A percentile compares a stretch with the other conserved stretches of the same genome.
Conservation (phyloP, 2,329 filamentous ascomycete species). For the Endocalyx cinctus region DNA sequence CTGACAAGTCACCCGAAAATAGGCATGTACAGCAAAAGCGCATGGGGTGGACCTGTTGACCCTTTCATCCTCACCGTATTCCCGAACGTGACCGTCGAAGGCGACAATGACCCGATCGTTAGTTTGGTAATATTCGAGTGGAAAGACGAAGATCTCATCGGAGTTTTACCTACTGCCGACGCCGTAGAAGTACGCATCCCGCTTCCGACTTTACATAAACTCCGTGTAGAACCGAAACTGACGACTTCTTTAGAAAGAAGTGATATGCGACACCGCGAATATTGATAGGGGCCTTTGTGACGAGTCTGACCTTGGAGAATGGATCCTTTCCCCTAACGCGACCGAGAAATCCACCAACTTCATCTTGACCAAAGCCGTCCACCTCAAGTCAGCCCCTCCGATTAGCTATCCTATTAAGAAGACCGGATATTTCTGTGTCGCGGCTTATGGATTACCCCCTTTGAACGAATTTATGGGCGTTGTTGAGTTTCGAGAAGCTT, state of each 20-base stretch:
- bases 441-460: constrained; percentile 68
- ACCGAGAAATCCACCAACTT: constrained; percentile 64
- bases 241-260: constrained; percentile 45
- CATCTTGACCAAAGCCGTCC: constrained; percentile 75
- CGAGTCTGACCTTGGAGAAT: constrained; percentile 73
- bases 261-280: constrained; percentile 71
- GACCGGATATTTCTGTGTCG: constrained; percentile 95
- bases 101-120: constrained; percentile 66
- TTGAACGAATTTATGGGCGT: constrained; percentile 69
- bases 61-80: constrained; percentile 88
- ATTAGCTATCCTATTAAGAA: constrained; percentile 82
- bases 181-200: constrained; percentile 45
- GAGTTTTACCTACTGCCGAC: constrained; percentile 55
- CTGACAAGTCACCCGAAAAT: constrained; percentile 24
- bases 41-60: constrained; percentile 83
- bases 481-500: constrained; percentile 91
- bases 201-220: not conserved
- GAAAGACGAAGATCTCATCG: constrained; percentile 77
- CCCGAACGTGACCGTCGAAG: constrained; percentile 52
- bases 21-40: constrained; percentile 89
- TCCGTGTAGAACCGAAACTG: constrained; percentile 24
- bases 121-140: constrained; percentile 93
- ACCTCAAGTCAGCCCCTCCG: constrained; percentile 68
- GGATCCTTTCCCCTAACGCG: constrained; percentile 74
- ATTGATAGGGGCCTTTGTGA: constrained; percentile 70